phyloP scores from a whole-genome alignment of 2,329 filamentous ascomycete species.

The Fusarium multiceps region DNA sequence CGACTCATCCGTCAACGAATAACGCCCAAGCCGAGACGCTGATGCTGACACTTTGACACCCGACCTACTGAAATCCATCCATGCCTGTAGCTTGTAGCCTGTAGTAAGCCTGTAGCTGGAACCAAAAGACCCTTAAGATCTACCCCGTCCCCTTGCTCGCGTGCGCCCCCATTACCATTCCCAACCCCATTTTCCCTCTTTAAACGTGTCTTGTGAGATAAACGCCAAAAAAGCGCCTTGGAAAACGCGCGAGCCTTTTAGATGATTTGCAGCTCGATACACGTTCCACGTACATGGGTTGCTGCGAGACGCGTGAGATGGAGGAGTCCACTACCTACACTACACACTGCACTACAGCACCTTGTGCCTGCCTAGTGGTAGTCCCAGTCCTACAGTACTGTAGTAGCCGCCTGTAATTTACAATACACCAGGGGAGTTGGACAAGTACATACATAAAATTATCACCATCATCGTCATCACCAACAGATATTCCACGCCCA shows the following conservation, averaged over 20 bases:
- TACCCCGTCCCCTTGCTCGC: constrained; percentile 30
- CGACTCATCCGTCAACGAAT: constrained; percentile 18
- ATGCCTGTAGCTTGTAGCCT: constrained; percentile 4
- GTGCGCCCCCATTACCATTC: constrained; percentile 37
- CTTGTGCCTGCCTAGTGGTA: neutral
- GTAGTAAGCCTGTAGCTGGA: constrained; percentile 20
- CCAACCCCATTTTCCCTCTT: constrained; percentile 22
- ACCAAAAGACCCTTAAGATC: constrained; percentile 33
- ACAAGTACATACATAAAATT: constrained; percentile 4
- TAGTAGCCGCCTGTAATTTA: neutral
- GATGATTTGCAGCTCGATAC: constrained; percentile 44
- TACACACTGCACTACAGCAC: neutral
- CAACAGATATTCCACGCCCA: constrained; percentile 10
- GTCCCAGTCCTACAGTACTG: neutral
- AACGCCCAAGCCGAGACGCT: constrained; percentile 26
- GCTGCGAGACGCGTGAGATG: constrained; percentile 46
- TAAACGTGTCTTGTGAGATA: constrained; percentile 40
- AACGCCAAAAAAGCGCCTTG: constrained; percentile 32
- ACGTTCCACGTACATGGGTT: constrained; percentile 46
- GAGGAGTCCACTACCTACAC: constrained; percentile 16
- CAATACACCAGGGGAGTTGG: constrained; percentile 5
- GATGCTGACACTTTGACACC: constrained; percentile 25
- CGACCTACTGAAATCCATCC: constrained; percentile 11
- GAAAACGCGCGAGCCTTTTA: constrained; percentile 35
- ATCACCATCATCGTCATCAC: constrained; percentile 10